Conservation (phyloP, 352 stramenopile species). For the Globisporangium nodosum region DNA sequence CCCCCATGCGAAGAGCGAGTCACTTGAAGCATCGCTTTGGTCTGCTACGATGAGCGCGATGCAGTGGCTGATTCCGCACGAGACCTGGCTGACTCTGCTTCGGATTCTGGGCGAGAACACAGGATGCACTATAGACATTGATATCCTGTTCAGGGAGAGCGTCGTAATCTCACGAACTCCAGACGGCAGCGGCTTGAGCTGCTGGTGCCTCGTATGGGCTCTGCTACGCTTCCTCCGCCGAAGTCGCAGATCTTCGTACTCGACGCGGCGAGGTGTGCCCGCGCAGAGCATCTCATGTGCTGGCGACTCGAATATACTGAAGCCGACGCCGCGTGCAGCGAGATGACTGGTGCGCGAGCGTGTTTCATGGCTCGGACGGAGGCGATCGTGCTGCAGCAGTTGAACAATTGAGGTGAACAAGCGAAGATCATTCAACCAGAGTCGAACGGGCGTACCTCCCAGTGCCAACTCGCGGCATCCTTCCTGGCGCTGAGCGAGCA, state of each 20-base stretch:
- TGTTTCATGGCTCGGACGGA: neutral
- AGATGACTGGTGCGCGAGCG: neutral
- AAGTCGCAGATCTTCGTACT: constrained; percentile 18
- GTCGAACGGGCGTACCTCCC: constrained; percentile 4
- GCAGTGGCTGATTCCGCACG: constrained; percentile 39
- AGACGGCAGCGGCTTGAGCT: constrained; percentile 18
- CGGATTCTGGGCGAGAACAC: constrained; percentile 1
- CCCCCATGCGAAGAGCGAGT: constrained; percentile 27
- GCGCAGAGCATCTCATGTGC: neutral
- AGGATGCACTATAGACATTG: too few species aligned
- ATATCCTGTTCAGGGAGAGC: neutral
- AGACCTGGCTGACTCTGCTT: constrained; percentile 22
- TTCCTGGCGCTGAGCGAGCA: neutral
- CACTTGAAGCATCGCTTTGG: neutral
- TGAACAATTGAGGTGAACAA: neutral
- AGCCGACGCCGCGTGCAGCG: neutral
- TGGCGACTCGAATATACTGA: neutral
- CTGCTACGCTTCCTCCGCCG: constrained; percentile 10
- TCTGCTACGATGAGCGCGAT: constrained; percentile 14
- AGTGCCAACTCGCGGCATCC: neutral
- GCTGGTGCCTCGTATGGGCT: constrained; percentile 10
- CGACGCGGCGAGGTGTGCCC: constrained; percentile 4
- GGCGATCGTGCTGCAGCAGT: neutral
- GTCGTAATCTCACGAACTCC: constrained; percentile 6
- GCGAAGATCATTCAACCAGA: neutral